Evolutionary conservation across 495 filamentous ascomycete species (phyloP), one percentile per base, ranked within the genome.

Genomic region (Penicillium canariense): DNA sequence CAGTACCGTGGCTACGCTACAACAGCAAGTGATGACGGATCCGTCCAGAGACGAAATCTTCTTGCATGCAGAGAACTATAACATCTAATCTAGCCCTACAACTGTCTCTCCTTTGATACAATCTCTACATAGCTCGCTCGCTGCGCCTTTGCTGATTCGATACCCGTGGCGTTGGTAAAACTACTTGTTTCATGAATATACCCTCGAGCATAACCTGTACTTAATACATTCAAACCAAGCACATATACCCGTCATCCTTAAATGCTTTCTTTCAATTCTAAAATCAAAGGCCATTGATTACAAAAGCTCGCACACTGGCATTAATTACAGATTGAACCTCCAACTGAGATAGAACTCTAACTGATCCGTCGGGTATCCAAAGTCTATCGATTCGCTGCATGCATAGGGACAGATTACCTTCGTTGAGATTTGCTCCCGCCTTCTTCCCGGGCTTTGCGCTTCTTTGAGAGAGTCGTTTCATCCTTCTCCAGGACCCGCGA

Each of bases 61-160:
- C 67, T 68, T 97, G 69, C 93, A 97, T 78, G 87, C 91, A 10
- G 93, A 97, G 79, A 96, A 96, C 68, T 96, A 95, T 72, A 89
- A 90, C 34, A 75, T 93, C 47, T 95, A 65, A 78, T 48, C 42
- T 39, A 38, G 40, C n/a, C 11, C 6, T 15, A 27, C n/a, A n/a
- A n/a, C n/a, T 32, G 30, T 32, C 30, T 12, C 30, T 32, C 44
- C 18, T 42, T 40, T 47, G 11, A n/a, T 50, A 35, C 18, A 45
- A 34, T 11, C 22, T 55, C 40, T 25, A 26, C 49, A 39, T 30
- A 36, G 27, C 17, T 27, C n/a, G 2, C 3, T 49, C 50, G 17
- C 23, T 57, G 30, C 50, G 26, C 28, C 12, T 50, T 50, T 58
- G 18, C 39, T 59, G 28, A 55, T 49, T 52, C 14, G 50, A 66